A percentile compares a stretch with the other conserved stretches of the same genome.
phyloP scores from a whole-genome alignment of 805 yeast genomes.

The Limtongia smithiae region DNA sequence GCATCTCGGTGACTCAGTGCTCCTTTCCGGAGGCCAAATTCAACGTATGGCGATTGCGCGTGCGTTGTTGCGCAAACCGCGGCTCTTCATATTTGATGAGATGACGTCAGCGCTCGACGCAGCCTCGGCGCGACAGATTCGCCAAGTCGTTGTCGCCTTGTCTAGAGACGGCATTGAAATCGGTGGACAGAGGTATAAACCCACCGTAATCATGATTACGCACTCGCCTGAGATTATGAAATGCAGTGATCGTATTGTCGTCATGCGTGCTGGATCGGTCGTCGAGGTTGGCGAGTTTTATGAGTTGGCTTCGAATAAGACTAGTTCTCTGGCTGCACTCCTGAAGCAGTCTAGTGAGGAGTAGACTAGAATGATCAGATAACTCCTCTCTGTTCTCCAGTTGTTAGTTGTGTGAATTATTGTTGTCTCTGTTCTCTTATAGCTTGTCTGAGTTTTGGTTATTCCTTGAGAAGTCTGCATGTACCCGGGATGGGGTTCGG shows the following conservation, averaged over 20 bases:
- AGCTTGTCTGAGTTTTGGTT: no score
- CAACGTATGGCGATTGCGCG: slow-evolving; percentile 84
- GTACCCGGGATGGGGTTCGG: no score
- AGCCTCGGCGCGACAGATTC: slow-evolving; percentile 51
- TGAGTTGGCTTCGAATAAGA: slow-evolving; percentile 5
- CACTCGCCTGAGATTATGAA: slow-evolving; percentile 69
- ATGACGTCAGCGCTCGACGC: slow-evolving; percentile 85
- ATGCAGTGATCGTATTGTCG: slow-evolving; percentile 49
- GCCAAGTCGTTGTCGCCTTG: slow-evolving; percentile 45
- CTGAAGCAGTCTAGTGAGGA: slow-evolving; percentile 2
- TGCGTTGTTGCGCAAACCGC: slow-evolving; percentile 67
- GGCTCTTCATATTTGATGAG: slow-evolving; percentile 71
- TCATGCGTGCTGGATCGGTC: slow-evolving; percentile 18
- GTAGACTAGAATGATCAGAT: no score
- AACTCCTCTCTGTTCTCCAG: no score
- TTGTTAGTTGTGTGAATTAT: no score
- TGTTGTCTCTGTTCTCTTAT: no score
- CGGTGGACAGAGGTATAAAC: background rate
- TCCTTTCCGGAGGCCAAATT: slow-evolving; percentile 85
- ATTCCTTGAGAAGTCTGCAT: no score
- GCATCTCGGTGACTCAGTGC: slow-evolving; percentile 47
- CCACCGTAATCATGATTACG: slow-evolving; percentile 59
- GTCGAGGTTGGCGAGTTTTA: slow-evolving; percentile 20
- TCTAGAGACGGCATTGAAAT: slow-evolving; percentile 6
- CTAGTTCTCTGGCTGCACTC: slow-evolving; percentile 4